Percentiles rank a stretch among this genome's conserved stretches.
phyloP scores from a whole-genome alignment of 805 yeast species.

The Saccharomycopsis babjevae region DNA sequence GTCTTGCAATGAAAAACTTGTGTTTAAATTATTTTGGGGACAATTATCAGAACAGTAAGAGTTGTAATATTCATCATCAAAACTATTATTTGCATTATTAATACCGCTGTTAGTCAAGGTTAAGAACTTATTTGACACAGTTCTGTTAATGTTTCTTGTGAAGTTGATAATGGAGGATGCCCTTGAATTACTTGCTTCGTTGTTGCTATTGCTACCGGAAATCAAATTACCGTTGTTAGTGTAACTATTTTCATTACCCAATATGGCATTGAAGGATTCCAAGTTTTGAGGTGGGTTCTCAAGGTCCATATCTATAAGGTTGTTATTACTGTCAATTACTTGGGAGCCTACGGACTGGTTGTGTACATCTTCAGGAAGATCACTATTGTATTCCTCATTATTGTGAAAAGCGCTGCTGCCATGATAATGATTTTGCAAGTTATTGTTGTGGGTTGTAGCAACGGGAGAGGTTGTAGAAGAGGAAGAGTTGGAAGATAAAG shows the following conservation, averaged over 20 bases:
- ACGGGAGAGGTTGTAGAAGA: neutral
- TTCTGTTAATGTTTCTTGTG: conserved; percentile 17
- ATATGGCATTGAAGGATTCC: conserved; percentile 15
- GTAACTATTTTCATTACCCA: conserved; percentile 10
- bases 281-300: conserved; percentile 15
- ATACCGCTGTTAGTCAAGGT: neutral
- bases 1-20: neutral
- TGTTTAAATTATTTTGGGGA: neutral
- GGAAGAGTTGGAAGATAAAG: neutral
- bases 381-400: neutral
- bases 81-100: neutral
- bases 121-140: conserved; percentile 15
- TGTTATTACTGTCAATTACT: neutral
- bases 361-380: conserved; percentile 1
- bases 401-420: neutral
- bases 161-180: conserved; percentile 16
- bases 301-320: neutral
- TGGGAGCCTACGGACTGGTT: neutral
- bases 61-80: neutral
- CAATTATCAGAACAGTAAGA: neutral
- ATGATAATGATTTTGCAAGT: neutral
- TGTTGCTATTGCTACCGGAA: neutral
- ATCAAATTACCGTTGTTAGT: conserved; percentile 5
- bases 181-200: conserved; percentile 5
- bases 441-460: neutral